Evolutionary conservation across 306 rosid species (phyloP).

Genomic region (Mimosa bimucronata): DNA sequence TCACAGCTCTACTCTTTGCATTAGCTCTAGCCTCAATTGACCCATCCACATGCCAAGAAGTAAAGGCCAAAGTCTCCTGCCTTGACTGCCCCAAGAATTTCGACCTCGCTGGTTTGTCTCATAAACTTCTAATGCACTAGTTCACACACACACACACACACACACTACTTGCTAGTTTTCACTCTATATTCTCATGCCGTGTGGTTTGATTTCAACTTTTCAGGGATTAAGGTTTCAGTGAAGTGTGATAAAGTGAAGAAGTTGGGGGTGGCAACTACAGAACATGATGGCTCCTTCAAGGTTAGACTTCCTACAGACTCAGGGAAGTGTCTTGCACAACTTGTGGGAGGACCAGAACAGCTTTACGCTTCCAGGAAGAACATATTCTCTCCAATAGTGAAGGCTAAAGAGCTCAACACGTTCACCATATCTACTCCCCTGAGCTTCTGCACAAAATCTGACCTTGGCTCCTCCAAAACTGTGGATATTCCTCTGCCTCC

Average conservation of each 20-base stretch:
- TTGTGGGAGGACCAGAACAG: slow-evolving; percentile 69
- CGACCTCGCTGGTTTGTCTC: slow-evolving; percentile 68
- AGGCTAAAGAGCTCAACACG: slow-evolving; percentile 35
- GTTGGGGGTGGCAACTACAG: slow-evolving; percentile 49
- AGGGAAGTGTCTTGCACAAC: slow-evolving; percentile 54
- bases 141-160: not conserved
- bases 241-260: slow-evolving; percentile 65
- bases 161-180: too few species aligned
- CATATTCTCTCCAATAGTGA: slow-evolving; percentile 49
- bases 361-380: slow-evolving; percentile 54
- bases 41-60: slow-evolving; percentile 50
- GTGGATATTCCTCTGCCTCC: slow-evolving; percentile 71
- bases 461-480: slow-evolving; percentile 63
- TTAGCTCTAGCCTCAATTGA: slow-evolving; percentile 46
- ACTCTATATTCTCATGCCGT: not conserved
- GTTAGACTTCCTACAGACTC: slow-evolving; percentile 47
- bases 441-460: slow-evolving; percentile 48
- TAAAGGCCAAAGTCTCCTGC: slow-evolving; percentile 74
- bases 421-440: slow-evolving; percentile 71
- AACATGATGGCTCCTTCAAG: slow-evolving; percentile 66
- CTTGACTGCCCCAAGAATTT: slow-evolving; percentile 55
- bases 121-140: too few species aligned
- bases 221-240: slow-evolving; percentile 65
- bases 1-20: slow-evolving; percentile 51
- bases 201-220: slow-evolving; percentile 14